Base-by-base conservation (phyloP, 2,329 filamentous ascomycete species). In the Cytospora schulzeri region DNA sequence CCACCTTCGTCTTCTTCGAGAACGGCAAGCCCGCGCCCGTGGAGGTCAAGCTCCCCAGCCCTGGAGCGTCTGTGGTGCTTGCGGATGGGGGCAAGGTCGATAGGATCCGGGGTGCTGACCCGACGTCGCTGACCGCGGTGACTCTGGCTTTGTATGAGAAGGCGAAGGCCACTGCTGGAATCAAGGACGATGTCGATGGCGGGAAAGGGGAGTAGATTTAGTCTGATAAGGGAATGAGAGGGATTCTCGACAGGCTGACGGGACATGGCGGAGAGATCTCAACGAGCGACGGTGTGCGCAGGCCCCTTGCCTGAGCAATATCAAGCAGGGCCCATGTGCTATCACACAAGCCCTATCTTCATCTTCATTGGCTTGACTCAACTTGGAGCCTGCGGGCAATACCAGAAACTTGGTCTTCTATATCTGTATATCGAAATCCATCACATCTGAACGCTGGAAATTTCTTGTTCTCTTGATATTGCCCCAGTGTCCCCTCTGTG, bases 1-100 rank as follows among this genome's bases (percentile, higher is more conserved):
- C 84, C 19, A 83, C 82, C 57, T 86, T 87, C 73, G 75, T 83
- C 69, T 79, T 85, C 73, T 85, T 86, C 72, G 77, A 81, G 73
- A 77, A 83, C 50, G 82, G 81, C 62, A 73, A 79, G 74, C 72
- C 66, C 8, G 33, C 52, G 29, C 67, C 74, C 54, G 71, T 78
- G 52, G 70, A 72, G 17, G 71, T 72, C 52, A 73, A 71, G 11
- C 66, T 69, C 22, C 56, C 62, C 14, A 68, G 53, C 48, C 57
- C 66, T 15, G 57, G 60, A 7, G 57, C 56, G 33, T 67, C 67
- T 9, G 52, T 65, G 4, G 55, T 53, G 2, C 35, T 50, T 12
- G 64, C 56, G 17, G 67, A 67, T 3, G 67, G 64, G 15, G 67
- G 64, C 56, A 48, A 14, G 6, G 57, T 75, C 29, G 62, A 68